phyloP scores from a whole-genome alignment of 1,284 basidiomycete species.

The Ustilago tritici region DNA sequence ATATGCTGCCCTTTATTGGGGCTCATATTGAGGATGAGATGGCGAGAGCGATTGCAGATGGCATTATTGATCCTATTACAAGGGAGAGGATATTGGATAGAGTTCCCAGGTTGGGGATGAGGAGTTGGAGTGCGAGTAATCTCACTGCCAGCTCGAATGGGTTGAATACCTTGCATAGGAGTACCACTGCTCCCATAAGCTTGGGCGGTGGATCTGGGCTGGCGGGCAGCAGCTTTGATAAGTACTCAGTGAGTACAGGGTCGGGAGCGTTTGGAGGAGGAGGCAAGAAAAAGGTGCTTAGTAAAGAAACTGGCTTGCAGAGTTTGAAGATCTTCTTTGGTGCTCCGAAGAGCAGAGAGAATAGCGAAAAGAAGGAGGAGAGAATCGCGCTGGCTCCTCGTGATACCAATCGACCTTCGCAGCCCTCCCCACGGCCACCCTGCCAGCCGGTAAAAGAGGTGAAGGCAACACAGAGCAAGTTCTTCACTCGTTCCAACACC shows the following conservation, averaged over 20 bases:
- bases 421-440: neutral
- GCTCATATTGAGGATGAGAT: constrained; percentile 58
- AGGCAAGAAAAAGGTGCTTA: constrained; percentile 36
- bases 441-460: neutral
- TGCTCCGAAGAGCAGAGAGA: neutral
- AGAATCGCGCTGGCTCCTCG: constrained; percentile 22
- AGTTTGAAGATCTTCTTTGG: constrained; percentile 45
- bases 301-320: constrained; percentile 43
- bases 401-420: constrained; percentile 23
- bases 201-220: neutral
- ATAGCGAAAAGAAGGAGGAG: constrained; percentile 1
- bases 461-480: constrained; percentile 34
- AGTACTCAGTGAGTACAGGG: constrained; percentile 5
- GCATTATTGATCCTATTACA: constrained; percentile 83
- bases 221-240: constrained; percentile 26
- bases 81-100: constrained; percentile 74
- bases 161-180: constrained; percentile 17
- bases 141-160: neutral
- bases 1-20: constrained; percentile 62
- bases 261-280: neutral
- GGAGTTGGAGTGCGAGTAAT: constrained; percentile 28
- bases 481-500: constrained; percentile 21
- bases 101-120: constrained; percentile 13
- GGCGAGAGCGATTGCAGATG: constrained; percentile 77
- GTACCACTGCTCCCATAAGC: constrained; percentile 24